Conservation (phyloP, 495 filamentous ascomycete species). For the Pyrenula massariospora region DNA sequence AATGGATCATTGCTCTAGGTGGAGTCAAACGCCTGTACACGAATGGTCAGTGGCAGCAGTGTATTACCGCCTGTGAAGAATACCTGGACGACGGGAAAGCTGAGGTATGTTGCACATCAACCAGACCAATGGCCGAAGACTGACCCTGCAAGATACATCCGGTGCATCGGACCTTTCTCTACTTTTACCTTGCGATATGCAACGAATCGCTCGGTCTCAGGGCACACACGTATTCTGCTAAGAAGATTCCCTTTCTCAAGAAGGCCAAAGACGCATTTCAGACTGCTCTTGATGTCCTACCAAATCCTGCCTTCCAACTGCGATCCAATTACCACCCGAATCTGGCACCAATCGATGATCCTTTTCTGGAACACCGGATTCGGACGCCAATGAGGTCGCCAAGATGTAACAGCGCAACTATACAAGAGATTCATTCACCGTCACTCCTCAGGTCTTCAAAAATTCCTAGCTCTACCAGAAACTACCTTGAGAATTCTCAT, state of each 20-base stretch:
- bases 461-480: too few relatives aligned
- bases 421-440: too few relatives aligned
- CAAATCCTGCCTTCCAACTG: background rate
- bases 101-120: background rate
- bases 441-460: too few relatives aligned
- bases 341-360: background rate
- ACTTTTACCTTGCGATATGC: constrained; percentile 33
- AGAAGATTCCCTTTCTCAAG: constrained; percentile 24
- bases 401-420: too few relatives aligned
- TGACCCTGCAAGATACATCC: constrained; percentile 18
- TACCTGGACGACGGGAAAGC: background rate
- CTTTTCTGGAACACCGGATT: too few relatives aligned
- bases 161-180: constrained; percentile 25
- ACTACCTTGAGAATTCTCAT: too few relatives aligned
- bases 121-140: background rate
- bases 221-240: constrained; percentile 28
- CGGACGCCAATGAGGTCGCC: too few relatives aligned
- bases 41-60: constrained; percentile 33
- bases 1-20: constrained; percentile 23
- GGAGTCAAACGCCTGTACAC: constrained; percentile 26
- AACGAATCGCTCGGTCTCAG: constrained; percentile 28
- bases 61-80: constrained; percentile 11
- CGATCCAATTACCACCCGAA: background rate
- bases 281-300: constrained; percentile 13
- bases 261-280: constrained; percentile 20